Percentiles rank a stretch among this genome's conserved stretches.
Evolutionary conservation across 306 rosid species (phyloP).

Genomic region (Prunus mira): DNA sequence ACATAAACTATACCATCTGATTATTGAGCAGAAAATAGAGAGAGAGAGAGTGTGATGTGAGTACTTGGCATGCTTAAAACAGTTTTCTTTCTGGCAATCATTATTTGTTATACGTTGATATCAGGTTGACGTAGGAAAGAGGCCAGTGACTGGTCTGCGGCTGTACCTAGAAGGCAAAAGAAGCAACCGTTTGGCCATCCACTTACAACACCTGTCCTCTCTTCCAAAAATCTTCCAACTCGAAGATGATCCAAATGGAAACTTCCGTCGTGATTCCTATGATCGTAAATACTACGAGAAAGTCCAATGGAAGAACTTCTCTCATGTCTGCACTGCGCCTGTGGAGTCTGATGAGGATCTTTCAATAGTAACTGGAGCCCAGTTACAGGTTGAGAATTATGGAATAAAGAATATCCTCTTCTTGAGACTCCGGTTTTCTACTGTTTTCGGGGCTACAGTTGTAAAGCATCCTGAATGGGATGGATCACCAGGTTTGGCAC

Average conservation of each 20-base stretch:
- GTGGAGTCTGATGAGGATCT: constrained; percentile 82
- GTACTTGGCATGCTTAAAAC: background rate
- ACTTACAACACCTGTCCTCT: constrained; percentile 87
- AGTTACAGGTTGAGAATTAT: constrained; percentile 78
- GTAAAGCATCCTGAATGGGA: constrained; percentile 90
- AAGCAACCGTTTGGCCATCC: constrained; percentile 89
- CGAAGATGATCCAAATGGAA: constrained; percentile 68
- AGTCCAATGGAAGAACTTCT: constrained; percentile 97
- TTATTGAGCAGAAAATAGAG: background rate
- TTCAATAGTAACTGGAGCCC: constrained; percentile 87
- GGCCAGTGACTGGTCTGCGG: constrained; percentile 94
- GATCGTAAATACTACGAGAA: constrained; percentile 80
- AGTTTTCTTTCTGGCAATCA: background rate
- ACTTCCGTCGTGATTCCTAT: constrained; percentile 45
- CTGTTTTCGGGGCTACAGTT: constrained; percentile 55
- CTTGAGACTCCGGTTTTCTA: constrained; percentile 72
- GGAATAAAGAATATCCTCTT: constrained; percentile 80
- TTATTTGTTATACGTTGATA: constrained; percentile 4
- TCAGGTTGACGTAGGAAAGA: constrained; percentile 94
- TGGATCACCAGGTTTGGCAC: constrained; percentile 82
- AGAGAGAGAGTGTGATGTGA: background rate
- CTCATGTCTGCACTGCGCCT: constrained; percentile 96
- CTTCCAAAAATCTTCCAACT: constrained; percentile 86
- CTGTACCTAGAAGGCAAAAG: constrained; percentile 94
- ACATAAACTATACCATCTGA: background rate